phyloP scores from a whole-genome alignment of 495 filamentous ascomycete species.

The Bombardia bombarda region DNA sequence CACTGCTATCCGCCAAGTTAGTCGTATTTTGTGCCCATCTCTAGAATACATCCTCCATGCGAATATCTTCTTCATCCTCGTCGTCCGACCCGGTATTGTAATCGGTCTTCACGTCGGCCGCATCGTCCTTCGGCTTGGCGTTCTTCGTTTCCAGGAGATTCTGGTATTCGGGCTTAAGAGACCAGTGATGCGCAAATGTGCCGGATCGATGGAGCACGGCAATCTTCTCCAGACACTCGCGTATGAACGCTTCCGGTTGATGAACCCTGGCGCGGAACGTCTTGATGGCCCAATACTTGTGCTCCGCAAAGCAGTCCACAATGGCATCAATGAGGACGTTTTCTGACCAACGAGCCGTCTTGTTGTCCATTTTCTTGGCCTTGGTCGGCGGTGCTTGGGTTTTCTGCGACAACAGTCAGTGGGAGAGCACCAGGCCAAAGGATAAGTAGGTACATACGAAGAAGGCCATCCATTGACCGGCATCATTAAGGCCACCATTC shows the following conservation, averaged over 20 bases:
- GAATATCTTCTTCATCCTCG: conserved; percentile 58
- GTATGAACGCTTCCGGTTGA: conserved; percentile 89
- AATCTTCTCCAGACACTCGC: conserved; percentile 72
- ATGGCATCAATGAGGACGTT: conserved; percentile 79
- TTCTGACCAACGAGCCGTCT: conserved; percentile 77
- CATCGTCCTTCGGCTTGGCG: conserved; percentile 40
- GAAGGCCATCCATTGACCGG: conserved; percentile 43
- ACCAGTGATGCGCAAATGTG: conserved; percentile 75
- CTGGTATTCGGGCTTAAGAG: conserved; percentile 64
- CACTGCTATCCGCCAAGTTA: no score
- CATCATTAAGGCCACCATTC: conserved; percentile 37
- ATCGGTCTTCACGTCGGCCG: conserved; percentile 19
- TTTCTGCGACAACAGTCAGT: conserved; percentile 30
- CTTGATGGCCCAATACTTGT: conserved; percentile 85
- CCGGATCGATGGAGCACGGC: conserved; percentile 74
- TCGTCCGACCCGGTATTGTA: conserved; percentile 48
- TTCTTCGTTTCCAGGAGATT: conserved; percentile 42
- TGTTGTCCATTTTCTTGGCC: conserved; percentile 59
- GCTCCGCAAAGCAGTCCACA: conserved; percentile 71
- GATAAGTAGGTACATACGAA: conserved; percentile 40
- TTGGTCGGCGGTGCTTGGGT: conserved; percentile 36
- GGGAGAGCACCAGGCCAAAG: background rate
- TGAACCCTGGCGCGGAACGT: conserved; percentile 59
- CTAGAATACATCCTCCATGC: conserved; percentile 65
- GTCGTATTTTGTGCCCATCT: no score